Evolutionary conservation across 2,329 filamentous ascomycete genomes (phyloP).

Genomic region (Pleurostoma richardsiae): DNA sequence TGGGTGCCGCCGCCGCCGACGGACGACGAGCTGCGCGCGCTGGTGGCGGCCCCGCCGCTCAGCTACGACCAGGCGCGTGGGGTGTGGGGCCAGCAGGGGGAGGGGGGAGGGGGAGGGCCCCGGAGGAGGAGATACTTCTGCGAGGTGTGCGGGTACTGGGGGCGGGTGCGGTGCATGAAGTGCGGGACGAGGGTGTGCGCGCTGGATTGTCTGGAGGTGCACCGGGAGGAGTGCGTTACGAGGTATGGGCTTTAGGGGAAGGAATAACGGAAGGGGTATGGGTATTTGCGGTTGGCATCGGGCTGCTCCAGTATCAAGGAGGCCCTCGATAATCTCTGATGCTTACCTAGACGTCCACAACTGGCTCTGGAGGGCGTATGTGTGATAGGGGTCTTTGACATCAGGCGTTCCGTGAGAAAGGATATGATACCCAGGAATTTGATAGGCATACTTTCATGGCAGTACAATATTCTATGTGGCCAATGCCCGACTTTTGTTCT

Average conservation of each 20-base stretch:
- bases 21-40: constrained; percentile 56
- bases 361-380: too few relatives aligned
- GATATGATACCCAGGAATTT: too few relatives aligned
- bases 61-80: constrained; percentile 61
- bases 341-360: too few relatives aligned
- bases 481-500: too few relatives aligned
- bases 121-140: constrained; percentile 50
- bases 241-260: constrained; percentile 46
- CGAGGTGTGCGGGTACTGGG: constrained; percentile 80
- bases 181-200: constrained; percentile 77
- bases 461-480: too few relatives aligned
- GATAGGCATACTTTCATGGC: too few relatives aligned
- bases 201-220: constrained; percentile 66
- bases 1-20: constrained; percentile 53
- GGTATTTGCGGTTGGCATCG: not conserved
- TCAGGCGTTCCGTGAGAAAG: too few relatives aligned
- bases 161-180: constrained; percentile 68
- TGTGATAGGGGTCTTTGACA: too few relatives aligned
- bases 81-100: constrained; percentile 31
- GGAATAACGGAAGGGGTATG: not conserved
- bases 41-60: constrained; percentile 61
- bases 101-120: constrained; percentile 1
- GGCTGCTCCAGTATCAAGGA: constrained; percentile 3
- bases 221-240: constrained; percentile 67
- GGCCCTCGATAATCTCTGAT: not conserved